phyloP scores from a whole-genome alignment of 1,139 yeast genomes.

The Yamadazyma diospyri region DNA sequence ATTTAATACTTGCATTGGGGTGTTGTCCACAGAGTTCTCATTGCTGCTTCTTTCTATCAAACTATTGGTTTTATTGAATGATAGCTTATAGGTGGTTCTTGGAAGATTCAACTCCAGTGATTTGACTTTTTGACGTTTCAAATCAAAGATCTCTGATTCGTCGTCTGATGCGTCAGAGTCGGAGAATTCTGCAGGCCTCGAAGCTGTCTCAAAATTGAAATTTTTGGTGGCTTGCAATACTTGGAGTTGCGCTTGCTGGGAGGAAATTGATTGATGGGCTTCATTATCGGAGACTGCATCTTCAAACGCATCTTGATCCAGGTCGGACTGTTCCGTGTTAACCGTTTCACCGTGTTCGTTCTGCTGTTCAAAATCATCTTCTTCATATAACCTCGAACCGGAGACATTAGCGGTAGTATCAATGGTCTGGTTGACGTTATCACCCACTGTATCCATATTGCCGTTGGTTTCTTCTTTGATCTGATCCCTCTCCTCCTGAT shows the following conservation, averaged over 20 bases:
- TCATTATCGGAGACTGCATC: slow-evolving; percentile 2
- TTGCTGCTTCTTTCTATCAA: slow-evolving; percentile 1
- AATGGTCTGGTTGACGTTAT: too few relatives aligned
- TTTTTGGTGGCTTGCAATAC: background rate
- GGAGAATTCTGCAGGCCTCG: slow-evolving; percentile 1
- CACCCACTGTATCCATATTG: background rate
- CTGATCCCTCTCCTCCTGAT: background rate
- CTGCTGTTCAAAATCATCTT: too few relatives aligned
- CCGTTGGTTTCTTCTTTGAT: slow-evolving; percentile 2
- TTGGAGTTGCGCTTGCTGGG: slow-evolving; percentile 3
- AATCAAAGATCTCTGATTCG: slow-evolving; percentile 3
- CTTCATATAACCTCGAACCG: background rate
- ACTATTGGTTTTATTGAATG: slow-evolving; percentile 2
- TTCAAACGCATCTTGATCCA: slow-evolving; percentile 1
- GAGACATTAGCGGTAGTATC: background rate
- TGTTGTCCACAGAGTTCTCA: background rate
- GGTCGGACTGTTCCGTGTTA: slow-evolving; percentile 2
- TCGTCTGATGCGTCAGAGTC: slow-evolving; percentile 1
- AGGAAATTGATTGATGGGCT: slow-evolving; percentile 1
- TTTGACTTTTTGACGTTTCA: slow-evolving; percentile 2
- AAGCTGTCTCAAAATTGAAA: background rate
- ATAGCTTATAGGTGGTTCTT: slow-evolving; percentile 1
- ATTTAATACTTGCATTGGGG: background rate
- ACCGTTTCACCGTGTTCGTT: too few relatives aligned
- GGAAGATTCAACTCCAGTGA: background rate